phyloP scores from a whole-genome alignment of 2,329 filamentous ascomycete genomes.

The Teratosphaeria pseudoeucalypti region DNA sequence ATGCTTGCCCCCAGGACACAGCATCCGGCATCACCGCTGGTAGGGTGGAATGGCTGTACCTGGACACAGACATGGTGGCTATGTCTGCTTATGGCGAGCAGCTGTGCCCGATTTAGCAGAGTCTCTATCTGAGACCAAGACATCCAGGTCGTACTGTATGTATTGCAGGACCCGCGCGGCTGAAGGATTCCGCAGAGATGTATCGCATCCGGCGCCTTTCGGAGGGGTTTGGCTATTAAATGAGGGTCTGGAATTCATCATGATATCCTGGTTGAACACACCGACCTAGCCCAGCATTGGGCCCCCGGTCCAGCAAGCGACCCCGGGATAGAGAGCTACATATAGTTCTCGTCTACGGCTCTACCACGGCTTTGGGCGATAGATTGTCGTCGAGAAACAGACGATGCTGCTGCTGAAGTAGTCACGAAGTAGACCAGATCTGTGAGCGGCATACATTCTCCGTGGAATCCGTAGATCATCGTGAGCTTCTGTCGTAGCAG shows the following conservation, averaged over 20 bases:
- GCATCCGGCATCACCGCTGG: background rate
- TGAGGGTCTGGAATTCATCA: background rate
- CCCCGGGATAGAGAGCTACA: background rate
- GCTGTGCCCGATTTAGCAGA: background rate
- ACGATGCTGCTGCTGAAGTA: no score
- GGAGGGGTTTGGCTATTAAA: background rate
- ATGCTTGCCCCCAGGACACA: background rate
- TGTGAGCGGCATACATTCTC: no score
- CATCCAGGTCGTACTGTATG: background rate
- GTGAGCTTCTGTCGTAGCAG: no score
- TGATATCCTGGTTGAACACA: background rate
- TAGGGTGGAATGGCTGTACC: background rate
- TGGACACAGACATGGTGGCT: background rate
- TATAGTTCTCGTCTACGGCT: background rate
- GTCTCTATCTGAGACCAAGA: background rate
- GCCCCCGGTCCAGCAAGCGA: background rate
- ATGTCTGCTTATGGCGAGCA: background rate
- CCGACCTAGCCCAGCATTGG: background rate
- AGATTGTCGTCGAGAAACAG: no score
- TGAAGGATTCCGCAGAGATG: no score
- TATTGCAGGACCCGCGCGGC: no score
- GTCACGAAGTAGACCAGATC: no score
- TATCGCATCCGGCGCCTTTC: background rate
- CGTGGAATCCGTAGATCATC: no score
- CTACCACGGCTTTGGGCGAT: no score